phyloP scores from a whole-genome alignment of 352 stramenopile species.

The Pythium apleroticum region DNA sequence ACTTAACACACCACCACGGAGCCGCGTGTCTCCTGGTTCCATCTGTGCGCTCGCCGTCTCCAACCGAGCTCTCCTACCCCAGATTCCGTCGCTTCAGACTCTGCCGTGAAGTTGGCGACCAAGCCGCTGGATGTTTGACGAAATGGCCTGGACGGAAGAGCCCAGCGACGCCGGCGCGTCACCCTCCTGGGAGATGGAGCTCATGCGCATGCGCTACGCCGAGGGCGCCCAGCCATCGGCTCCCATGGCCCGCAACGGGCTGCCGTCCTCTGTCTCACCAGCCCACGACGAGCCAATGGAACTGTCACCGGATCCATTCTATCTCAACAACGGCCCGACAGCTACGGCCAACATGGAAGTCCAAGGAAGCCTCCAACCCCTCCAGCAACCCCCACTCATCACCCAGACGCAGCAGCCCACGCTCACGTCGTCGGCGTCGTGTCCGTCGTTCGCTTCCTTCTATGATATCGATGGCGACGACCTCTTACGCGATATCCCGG shows the following conservation, averaged over 20 bases:
- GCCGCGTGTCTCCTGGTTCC: not conserved
- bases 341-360: not conserved
- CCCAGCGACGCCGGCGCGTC: constrained; percentile 6
- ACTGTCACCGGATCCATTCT: constrained; percentile 23
- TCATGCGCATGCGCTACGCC: constrained; percentile 21
- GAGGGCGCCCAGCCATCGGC: constrained; percentile 2
- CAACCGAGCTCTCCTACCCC: not conserved
- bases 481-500: constrained; percentile 40
- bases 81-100: constrained; percentile 1
- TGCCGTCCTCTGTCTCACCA: not conserved
- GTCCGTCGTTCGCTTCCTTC: constrained; percentile 67
- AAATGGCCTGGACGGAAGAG: constrained; percentile 28
- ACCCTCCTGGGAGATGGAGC: constrained; percentile 26
- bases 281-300: constrained; percentile 21
- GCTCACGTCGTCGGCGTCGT: constrained; percentile 73
- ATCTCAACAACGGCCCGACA: constrained; percentile 4
- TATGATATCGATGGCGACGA: constrained; percentile 55
- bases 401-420: constrained; percentile 13
- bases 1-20: not conserved
- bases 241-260: not conserved
- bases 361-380: not conserved
- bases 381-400: not conserved
- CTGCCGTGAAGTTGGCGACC: not conserved
- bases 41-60: not conserved
- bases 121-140: constrained; percentile 24